A percentile compares a stretch with the other conserved stretches of the same genome.
phyloP scores from a whole-genome alignment of 768 basidiomycete genomes.

The Hygrophorus russula region DNA sequence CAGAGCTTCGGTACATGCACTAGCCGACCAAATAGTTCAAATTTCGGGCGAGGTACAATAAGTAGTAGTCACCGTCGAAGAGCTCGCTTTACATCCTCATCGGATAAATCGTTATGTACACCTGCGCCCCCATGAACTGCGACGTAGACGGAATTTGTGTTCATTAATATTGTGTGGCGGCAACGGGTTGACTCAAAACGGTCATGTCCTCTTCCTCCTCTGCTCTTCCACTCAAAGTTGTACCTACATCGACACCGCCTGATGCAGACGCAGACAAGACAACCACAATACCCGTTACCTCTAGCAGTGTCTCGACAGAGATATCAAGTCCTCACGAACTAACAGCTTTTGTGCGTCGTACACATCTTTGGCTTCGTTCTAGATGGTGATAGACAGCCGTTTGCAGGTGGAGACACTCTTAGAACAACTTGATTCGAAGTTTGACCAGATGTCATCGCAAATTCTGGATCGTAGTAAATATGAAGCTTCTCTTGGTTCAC shows the following conservation, averaged over 20 bases:
- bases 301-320: constrained; percentile 38
- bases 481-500: constrained; percentile 2
- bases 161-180: not conserved
- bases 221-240: constrained; percentile 58
- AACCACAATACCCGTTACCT: constrained; percentile 25
- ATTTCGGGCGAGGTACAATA: not conserved
- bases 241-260: constrained; percentile 44
- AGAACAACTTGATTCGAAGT: constrained; percentile 80
- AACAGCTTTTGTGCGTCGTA: constrained; percentile 75
- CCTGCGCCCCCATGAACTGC: constrained; percentile 78
- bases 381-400: not conserved
- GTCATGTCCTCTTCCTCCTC: constrained; percentile 20
- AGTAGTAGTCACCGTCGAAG: constrained; percentile 36
- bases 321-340: constrained; percentile 91
- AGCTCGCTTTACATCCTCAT: constrained; percentile 41
- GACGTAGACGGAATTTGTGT: constrained; percentile 22
- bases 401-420: constrained; percentile 77
- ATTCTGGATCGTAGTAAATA: constrained; percentile 74
- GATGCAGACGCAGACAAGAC: constrained; percentile 31
- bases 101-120: constrained; percentile 35
- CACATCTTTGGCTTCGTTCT: constrained; percentile 6
- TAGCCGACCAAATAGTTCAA: constrained; percentile 13
- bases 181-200: not conserved
- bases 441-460: constrained; percentile 88
- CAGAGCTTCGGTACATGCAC: constrained; percentile 42